Conservation (phyloP, 108 stramenopile genomes). For the Fragilaria crotonensis region DNA sequence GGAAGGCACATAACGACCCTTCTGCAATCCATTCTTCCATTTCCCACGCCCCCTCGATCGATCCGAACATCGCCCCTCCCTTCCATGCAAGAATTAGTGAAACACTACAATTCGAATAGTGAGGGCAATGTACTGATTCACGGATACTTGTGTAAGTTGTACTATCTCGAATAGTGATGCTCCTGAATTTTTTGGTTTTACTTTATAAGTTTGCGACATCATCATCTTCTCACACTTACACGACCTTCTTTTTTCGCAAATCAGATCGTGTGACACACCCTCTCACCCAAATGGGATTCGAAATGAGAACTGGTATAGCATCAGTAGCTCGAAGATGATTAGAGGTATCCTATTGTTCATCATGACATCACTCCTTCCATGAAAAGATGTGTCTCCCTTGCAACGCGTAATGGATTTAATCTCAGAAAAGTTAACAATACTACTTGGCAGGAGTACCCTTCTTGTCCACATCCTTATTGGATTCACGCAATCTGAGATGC, state of each 20-base stretch:
- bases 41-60: not conserved
- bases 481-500: constrained; percentile 28
- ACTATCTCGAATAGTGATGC: not conserved
- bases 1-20: constrained; percentile 52
- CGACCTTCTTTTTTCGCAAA: not conserved
- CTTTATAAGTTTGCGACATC: too few relatives aligned
- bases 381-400: too few relatives aligned
- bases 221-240: too few relatives aligned
- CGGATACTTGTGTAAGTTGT: constrained; percentile 22
- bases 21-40: constrained; percentile 19
- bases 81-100: constrained; percentile 28
- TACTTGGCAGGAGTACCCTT: too few relatives aligned
- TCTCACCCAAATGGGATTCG: constrained; percentile 52
- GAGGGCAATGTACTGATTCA: constrained; percentile 43
- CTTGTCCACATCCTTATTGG: constrained; percentile 1
- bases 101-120: constrained; percentile 33
- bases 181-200: not conserved
- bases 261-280: constrained; percentile 63
- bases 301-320: constrained; percentile 23
- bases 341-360: too few relatives aligned
- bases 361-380: too few relatives aligned
- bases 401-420: too few relatives aligned
- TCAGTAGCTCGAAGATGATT: not conserved
- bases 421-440: too few relatives aligned
- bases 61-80: constrained; percentile 47